phyloP scores from a whole-genome alignment of 345 rosid genomes.

The Melaleuca quinquenervia region DNA sequence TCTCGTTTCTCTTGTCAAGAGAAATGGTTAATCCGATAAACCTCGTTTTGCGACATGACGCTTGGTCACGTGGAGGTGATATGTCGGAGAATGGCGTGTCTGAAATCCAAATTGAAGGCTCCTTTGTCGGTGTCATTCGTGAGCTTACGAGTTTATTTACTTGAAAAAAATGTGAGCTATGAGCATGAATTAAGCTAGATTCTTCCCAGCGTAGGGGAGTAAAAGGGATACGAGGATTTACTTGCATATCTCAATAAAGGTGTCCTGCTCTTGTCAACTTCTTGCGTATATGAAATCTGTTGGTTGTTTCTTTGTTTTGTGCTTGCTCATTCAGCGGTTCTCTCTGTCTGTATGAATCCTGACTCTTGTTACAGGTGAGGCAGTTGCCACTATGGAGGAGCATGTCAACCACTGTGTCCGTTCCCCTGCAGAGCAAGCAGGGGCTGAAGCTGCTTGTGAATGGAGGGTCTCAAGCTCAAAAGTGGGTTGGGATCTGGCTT shows the following conservation, averaged over 20 bases:
- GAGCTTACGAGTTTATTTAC: neutral
- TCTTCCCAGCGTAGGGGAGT: neutral
- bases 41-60: neutral
- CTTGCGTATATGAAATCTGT: neutral
- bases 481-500: constrained; percentile 88
- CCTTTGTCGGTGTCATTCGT: neutral
- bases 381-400: constrained; percentile 27
- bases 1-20: neutral
- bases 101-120: neutral
- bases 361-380: constrained; percentile 32
- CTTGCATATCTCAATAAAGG: neutral
- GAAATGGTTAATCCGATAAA: neutral
- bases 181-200: neutral
- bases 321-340: neutral
- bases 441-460: constrained; percentile 63
- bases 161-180: neutral
- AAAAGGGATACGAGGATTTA: neutral
- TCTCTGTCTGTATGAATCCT: neutral
- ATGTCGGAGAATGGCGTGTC: neutral
- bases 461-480: constrained; percentile 80
- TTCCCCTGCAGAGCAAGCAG: constrained; percentile 35
- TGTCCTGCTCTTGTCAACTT: neutral
- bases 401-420: constrained; percentile 41
- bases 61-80: neutral
- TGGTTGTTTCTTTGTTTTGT: neutral